Conservation (phyloP, 73 alveolate species). For the Tetrahymena malaccensis region DNA sequence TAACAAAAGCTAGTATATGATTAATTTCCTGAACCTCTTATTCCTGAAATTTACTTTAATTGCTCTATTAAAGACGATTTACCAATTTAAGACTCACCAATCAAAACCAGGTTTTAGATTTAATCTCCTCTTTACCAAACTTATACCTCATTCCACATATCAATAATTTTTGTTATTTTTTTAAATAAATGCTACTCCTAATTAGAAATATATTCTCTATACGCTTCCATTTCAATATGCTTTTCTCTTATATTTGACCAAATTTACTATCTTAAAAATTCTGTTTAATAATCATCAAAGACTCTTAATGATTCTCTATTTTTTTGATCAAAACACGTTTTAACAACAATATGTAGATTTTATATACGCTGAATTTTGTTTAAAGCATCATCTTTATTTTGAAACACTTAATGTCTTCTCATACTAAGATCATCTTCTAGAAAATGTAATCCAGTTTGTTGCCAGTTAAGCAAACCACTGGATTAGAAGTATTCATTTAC, state of each 20-base stretch:
- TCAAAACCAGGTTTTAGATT: neutral
- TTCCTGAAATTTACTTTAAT: neutral
- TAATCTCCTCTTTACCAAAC: neutral
- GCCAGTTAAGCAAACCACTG: neutral
- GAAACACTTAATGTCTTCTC: neutral
- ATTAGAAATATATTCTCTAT: neutral
- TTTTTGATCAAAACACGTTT: neutral
- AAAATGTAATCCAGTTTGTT: neutral
- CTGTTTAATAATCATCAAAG: neutral
- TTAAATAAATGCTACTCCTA: neutral
- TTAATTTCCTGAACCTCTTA: neutral
- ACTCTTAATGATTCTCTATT: neutral
- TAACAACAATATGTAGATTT: neutral
- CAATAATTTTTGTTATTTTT: neutral
- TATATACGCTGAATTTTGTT: neutral
- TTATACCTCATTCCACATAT: neutral
- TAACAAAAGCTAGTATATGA: neutral
- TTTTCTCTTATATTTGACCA: neutral
- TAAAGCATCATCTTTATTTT: neutral
- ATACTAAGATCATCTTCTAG: neutral
- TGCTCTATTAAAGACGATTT: neutral
- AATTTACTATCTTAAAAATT: neutral
- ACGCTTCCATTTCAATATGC: neutral
- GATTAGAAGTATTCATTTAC: neutral
- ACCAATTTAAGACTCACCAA: neutral